phyloP scores from a whole-genome alignment of 805 yeast genomes.

The Candida peoriensis region DNA sequence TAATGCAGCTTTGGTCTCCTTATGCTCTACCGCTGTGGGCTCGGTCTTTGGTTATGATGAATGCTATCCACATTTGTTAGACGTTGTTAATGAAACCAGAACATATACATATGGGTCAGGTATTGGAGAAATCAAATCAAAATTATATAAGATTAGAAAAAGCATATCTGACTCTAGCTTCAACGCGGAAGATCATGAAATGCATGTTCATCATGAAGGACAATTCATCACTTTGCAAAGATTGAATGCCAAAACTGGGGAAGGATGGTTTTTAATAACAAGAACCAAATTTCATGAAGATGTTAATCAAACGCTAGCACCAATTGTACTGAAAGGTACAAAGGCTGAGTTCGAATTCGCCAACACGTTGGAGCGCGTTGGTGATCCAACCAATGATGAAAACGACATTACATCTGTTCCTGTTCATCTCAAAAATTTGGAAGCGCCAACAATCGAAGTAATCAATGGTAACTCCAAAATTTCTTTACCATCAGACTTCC shows the following conservation, averaged over 20 bases:
- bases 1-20: conserved; percentile 88
- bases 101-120: conserved; percentile 56
- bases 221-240: conserved; percentile 90
- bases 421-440: conserved; percentile 50
- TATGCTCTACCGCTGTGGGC: conserved; percentile 92
- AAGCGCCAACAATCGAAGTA: conserved; percentile 41
- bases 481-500: conserved; percentile 57
- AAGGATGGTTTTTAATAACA: conserved; percentile 85
- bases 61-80: conserved; percentile 74
- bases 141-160: conserved; percentile 53
- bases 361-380: conserved; percentile 48
- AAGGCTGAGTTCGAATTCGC: conserved; percentile 52
- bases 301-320: conserved; percentile 49
- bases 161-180: conserved; percentile 45
- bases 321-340: conserved; percentile 57
- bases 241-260: conserved; percentile 75
- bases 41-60: conserved; percentile 94
- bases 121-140: conserved; percentile 66
- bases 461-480: conserved; percentile 48
- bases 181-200: conserved; percentile 64
- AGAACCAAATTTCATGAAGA: conserved; percentile 63
- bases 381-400: conserved; percentile 38
- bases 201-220: conserved; percentile 91
- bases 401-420: conserved; percentile 59
- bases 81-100: conserved; percentile 74